phyloP scores from a whole-genome alignment of 2,329 filamentous ascomycete genomes.

The Cadophora sp. region DNA sequence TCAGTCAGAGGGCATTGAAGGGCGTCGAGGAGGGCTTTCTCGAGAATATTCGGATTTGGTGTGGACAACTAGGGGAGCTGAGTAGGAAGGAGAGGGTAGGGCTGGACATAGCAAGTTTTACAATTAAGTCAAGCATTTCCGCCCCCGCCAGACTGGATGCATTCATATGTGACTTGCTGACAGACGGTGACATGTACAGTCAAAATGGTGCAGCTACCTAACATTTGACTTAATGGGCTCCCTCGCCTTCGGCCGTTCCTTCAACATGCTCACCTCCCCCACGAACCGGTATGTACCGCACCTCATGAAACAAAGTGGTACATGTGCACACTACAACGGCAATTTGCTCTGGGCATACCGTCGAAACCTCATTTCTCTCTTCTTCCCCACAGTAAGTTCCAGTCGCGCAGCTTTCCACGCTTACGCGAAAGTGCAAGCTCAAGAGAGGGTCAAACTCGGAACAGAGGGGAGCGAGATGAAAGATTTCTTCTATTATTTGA shows the following conservation, averaged over 20 bases:
- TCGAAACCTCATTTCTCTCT: background rate
- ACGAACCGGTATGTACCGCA: background rate
- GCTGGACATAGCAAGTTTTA: background rate
- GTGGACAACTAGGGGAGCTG: background rate
- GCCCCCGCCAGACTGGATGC: too few relatives aligned
- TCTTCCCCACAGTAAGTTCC: background rate
- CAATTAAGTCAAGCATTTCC: too few relatives aligned
- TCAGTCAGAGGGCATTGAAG: background rate
- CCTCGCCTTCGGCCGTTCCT: conserved; percentile 54
- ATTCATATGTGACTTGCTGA: too few relatives aligned
- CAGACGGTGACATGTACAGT: background rate
- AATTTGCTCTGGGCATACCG: background rate
- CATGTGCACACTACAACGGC: background rate
- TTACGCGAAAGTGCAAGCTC: background rate
- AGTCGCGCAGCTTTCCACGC: background rate
- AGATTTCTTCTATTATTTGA: conserved; percentile 72
- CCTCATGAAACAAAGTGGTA: background rate
- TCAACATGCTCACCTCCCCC: conserved; percentile 47
- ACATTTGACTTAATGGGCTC: conserved; percentile 49
- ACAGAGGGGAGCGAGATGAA: background rate
- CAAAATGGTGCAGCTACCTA: conserved; percentile 20
- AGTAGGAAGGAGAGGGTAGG: background rate
- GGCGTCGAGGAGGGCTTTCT: background rate
- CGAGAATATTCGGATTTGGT: background rate
- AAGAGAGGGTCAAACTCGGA: background rate